phyloP scores from a whole-genome alignment of 1,284 basidiomycete genomes.

The Meripilus lineatus region DNA sequence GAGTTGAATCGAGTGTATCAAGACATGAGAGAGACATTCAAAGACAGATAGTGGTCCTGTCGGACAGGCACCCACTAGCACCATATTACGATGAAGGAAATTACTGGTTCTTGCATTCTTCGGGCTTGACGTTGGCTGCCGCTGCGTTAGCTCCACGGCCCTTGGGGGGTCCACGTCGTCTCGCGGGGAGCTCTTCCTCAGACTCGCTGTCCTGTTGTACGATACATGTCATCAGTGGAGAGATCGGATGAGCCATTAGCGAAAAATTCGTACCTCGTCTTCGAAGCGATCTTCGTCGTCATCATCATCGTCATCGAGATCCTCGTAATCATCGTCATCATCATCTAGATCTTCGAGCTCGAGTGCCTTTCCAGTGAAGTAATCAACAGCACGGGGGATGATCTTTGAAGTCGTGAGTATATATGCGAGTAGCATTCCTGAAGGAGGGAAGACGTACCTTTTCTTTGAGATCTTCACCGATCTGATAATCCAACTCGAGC shows the following conservation, averaged over 20 bases:
- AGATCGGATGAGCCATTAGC: conserved; percentile 16
- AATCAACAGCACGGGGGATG: conserved; percentile 92
- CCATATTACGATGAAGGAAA: no score
- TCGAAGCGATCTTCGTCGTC: conserved; percentile 46
- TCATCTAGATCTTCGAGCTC: conserved; percentile 81
- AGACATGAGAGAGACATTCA: no score
- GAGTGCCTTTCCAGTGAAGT: conserved; percentile 95
- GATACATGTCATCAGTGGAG: conserved; percentile 9
- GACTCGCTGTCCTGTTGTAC: conserved; percentile 51
- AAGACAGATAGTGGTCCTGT: no score
- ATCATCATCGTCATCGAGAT: conserved; percentile 58
- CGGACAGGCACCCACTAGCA: no score
- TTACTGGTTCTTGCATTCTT: conserved; percentile 86
- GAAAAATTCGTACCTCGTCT: conserved; percentile 45
- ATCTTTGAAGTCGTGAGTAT: conserved; percentile 44
- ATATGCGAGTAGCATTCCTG: no score
- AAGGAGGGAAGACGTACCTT: no score
- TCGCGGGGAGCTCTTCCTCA: conserved; percentile 53
- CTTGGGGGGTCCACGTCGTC: conserved; percentile 53
- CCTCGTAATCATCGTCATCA: conserved; percentile 63
- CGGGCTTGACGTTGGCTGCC: conserved; percentile 54
- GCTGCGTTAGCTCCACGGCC: conserved; percentile 39
- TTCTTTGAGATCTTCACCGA: conserved; percentile 98
- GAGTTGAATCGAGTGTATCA: no score
- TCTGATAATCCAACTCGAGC: conserved; percentile 96